phyloP scores from a whole-genome alignment of 2,329 filamentous ascomycete genomes.

The Ophiostoma novo-ulmi region DNA sequence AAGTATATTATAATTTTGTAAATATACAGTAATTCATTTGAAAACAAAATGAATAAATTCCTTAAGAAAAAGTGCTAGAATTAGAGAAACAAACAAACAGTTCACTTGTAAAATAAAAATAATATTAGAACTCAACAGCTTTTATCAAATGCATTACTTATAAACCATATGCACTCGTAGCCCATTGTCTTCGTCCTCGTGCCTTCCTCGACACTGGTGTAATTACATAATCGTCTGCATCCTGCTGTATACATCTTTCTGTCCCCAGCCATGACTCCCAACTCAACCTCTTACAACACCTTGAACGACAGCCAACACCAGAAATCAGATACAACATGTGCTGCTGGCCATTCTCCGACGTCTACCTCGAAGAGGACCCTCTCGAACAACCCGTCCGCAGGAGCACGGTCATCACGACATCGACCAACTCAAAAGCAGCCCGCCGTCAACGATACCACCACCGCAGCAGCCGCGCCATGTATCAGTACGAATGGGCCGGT shows the following conservation, averaged over 20 bases:
- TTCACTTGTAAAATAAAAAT: too few relatives aligned
- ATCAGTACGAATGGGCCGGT: constrained; percentile 42
- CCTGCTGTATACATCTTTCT: neutral
- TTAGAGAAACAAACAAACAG: too few relatives aligned
- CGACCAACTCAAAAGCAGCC: constrained; percentile 25
- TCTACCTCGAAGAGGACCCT: constrained; percentile 29
- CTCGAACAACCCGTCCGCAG: constrained; percentile 30
- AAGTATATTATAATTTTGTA: neutral
- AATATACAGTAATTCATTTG: too few relatives aligned
- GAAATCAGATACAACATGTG: constrained; percentile 39
- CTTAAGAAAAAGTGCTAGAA: too few relatives aligned
- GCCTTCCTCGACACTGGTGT: neutral
- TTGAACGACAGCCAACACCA: neutral
- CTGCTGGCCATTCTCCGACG: constrained; percentile 40
- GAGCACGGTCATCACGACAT: constrained; percentile 22
- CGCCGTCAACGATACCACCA: neutral
- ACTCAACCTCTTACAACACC: neutral
- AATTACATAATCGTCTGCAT: neutral
- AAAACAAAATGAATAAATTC: too few relatives aligned
- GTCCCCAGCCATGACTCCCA: too few relatives aligned
- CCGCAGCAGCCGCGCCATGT: constrained; percentile 25
- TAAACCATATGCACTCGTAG: too few relatives aligned
- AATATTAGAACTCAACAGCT: too few relatives aligned
- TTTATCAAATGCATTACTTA: too few relatives aligned
- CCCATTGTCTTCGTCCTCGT: neutral